Percentiles rank a stretch among this genome's conserved stretches.
These are phyloP conservation scores for Zopfia rhizophila DNA, from an alignment of 2,329 filamentous ascomycete genomes.

Conservation along the genomic window DNA sequence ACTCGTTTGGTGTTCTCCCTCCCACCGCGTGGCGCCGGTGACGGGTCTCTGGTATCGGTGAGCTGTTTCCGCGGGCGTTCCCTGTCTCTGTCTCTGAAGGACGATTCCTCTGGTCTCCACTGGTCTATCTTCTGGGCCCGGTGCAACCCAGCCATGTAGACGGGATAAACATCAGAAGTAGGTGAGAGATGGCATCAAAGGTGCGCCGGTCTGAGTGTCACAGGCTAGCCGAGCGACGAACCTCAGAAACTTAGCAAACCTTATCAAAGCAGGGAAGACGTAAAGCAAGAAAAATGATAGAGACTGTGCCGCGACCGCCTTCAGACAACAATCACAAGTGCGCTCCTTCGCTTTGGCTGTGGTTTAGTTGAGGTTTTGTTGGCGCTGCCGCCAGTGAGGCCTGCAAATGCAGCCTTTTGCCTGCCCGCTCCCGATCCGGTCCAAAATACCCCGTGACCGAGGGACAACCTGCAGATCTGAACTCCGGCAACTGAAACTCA, in stretches of 20 bases:
- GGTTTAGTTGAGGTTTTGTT: conserved; percentile 39
- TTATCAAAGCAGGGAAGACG: background rate
- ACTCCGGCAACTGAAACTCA: conserved; percentile 1
- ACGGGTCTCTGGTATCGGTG: conserved; percentile 44
- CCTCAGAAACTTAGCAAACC: conserved; percentile 21
- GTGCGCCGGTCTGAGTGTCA: conserved; percentile 49
- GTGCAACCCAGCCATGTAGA: conserved; percentile 57
- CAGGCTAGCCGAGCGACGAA: conserved; percentile 47
- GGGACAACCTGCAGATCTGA: background rate
- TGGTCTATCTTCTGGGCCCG: conserved; percentile 55
- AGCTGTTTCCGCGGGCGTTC: conserved; percentile 39
- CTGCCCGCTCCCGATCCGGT: conserved; percentile 34
- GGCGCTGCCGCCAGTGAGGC: conserved; percentile 32
- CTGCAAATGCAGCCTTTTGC: conserved; percentile 37
- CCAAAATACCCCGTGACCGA: conserved; percentile 37
- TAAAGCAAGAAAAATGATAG: conserved; percentile 19
- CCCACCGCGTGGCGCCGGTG: conserved; percentile 49
- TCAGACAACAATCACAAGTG: conserved; percentile 24
- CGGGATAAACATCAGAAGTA: conserved; percentile 50
- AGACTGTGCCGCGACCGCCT: conserved; percentile 18
- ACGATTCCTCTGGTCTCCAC: conserved; percentile 55
- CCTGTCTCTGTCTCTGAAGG: conserved; percentile 45
- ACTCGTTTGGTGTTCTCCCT: conserved; percentile 44
- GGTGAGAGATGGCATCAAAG: conserved; percentile 46
- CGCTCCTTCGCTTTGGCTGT: conserved; percentile 28